Percentiles rank a stretch among this genome's conserved stretches.
phyloP scores from a whole-genome alignment of 1,284 basidiomycete species.

The Flammula alnicola region DNA sequence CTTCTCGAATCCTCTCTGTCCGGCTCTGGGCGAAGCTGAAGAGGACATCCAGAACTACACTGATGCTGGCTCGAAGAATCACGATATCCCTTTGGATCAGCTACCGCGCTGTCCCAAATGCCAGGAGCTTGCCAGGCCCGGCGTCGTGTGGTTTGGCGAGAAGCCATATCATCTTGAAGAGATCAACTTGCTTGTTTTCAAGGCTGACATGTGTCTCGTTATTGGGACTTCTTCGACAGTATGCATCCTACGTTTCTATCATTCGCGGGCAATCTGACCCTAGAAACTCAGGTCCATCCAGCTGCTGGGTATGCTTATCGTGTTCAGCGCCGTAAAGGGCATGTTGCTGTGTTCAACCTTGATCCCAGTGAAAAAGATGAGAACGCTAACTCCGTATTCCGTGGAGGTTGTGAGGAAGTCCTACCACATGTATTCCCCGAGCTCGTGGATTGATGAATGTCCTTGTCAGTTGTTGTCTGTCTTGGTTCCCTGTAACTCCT shows the following conservation, averaged over 20 bases:
- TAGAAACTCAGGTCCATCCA: constrained; percentile 35
- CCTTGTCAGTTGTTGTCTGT: no score
- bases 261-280: not conserved
- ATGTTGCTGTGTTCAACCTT: constrained; percentile 49
- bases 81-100: constrained; percentile 23
- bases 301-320: constrained; percentile 39
- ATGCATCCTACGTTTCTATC: not conserved
- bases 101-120: constrained; percentile 43
- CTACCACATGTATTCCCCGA: constrained; percentile 20
- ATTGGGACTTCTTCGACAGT: constrained; percentile 48
- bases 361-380: constrained; percentile 33
- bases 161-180: constrained; percentile 31
- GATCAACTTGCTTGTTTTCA: constrained; percentile 38
- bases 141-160: constrained; percentile 53
- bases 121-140: constrained; percentile 42
- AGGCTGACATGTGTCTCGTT: constrained; percentile 46
- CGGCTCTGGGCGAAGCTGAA: constrained; percentile 9
- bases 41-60: constrained; percentile 6
- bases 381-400: constrained; percentile 39
- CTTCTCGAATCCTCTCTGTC: constrained; percentile 16
- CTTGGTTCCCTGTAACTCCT: no score
- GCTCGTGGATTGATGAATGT: not conserved
- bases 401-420: constrained; percentile 36
- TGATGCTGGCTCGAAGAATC: constrained; percentile 14
- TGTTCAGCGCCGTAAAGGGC: constrained; percentile 38